phyloP scores from a whole-genome alignment of 2,329 filamentous ascomycete genomes.

The Sporothrix pseudoabietina region DNA sequence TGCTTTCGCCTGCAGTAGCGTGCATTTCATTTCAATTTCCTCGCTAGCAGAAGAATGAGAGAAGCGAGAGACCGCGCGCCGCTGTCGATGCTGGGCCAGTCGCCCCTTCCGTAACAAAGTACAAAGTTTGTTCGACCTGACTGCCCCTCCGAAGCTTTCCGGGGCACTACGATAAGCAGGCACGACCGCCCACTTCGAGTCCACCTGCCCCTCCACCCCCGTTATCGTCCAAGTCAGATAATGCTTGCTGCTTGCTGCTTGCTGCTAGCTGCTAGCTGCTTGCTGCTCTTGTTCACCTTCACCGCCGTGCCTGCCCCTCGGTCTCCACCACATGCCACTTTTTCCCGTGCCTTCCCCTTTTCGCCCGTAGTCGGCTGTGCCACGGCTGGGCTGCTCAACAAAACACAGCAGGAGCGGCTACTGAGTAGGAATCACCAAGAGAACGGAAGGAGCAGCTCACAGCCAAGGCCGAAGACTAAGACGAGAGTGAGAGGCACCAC shows the following conservation, averaged over 20 bases:
- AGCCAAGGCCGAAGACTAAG: not conserved
- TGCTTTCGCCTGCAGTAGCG: constrained; percentile 25
- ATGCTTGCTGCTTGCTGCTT: not conserved
- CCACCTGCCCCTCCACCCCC: constrained; percentile 14
- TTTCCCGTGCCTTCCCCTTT: constrained; percentile 22
- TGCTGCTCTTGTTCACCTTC: constrained; percentile 1
- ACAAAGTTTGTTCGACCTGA: not conserved
- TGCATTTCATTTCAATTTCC: constrained; percentile 5
- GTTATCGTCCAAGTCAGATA: constrained; percentile 16
- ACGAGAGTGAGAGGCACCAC: not conserved
- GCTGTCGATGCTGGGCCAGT: not conserved
- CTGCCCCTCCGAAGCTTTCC: constrained; percentile 21
- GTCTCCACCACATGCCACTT: constrained; percentile 24
- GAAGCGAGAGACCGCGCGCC: not conserved
- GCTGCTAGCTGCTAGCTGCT: not conserved
- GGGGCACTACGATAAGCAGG: constrained; percentile 25
- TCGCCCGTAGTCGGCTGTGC: constrained; percentile 15
- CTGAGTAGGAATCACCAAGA: not conserved
- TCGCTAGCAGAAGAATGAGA: not conserved
- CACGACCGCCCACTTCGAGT: constrained; percentile 7
- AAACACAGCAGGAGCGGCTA: not conserved
- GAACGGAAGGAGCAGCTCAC: not conserved
- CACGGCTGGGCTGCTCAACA: not conserved
- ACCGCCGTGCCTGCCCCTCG: constrained; percentile 22
- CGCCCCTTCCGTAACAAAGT: not conserved